Base-by-base conservation (phyloP, 2,329 filamentous ascomycete species). In the Penicillium italicum region DNA sequence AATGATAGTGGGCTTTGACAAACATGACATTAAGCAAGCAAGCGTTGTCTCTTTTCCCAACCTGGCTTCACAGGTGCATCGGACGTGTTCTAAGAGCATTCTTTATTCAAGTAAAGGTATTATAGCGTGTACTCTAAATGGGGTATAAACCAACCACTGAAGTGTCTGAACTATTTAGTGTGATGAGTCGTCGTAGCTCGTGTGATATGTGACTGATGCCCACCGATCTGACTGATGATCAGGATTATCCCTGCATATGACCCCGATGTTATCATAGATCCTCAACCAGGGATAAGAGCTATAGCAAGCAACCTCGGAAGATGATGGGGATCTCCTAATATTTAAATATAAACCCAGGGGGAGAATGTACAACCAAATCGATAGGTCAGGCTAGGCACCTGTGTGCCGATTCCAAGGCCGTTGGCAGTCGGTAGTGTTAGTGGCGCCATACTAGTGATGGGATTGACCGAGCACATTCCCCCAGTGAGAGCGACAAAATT, bases 391-490 rank as follows among this genome's bases (percentile, higher is more conserved):
- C 47, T 34, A 45, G 40, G 22, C 38, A 38, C 47, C 36, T 14
- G 36, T 38, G 12, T 34, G 12, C 37, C 24, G 14, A 38, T 46
- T 53, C n/a, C 11, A 54, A 54, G 16, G 22, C 36, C 44, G 44
- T 41, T 49, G 8, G 14, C n/a, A 48, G 31, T 26, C 3, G 3
- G 12, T 31, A 18, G 22, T 18, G 22, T 11, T n/a, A 34, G 43
- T 53, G 44, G 51, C 51, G 51, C 36, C 49, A 22, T 26, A 34
- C 26, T 36, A 49, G 36, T 50, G 34, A 43, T 36, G 34, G 31
- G 33, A 37, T 37, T 9, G 24, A 5, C 26, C 4, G 6, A 20
- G 7, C 37, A 44, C 22, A 31, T 18, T 40, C 50, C 42, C 11
- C 18, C 26, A 18, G 38, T 16, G 34, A 30, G 24, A 48, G 31